Conservation (phyloP, 2,329 filamentous ascomycete species). For the Teratosphaeria epicoccoides region DNA sequence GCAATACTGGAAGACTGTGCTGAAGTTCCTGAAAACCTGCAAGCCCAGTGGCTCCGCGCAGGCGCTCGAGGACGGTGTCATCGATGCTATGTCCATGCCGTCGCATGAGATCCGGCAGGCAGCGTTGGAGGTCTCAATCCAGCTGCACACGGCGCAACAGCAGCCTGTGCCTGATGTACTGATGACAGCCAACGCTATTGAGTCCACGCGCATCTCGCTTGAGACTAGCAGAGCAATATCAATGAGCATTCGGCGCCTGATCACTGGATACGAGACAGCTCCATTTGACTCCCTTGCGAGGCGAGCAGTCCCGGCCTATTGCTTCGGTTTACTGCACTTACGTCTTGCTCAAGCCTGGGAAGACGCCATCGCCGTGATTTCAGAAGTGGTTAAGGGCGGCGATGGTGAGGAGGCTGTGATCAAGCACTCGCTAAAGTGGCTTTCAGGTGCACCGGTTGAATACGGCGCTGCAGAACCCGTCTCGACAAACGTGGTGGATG, state of each 20-base stretch:
- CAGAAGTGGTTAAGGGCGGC: conserved; percentile 60
- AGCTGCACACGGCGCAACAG: conserved; percentile 42
- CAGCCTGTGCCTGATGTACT: conserved; percentile 44
- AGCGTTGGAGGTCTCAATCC: conserved; percentile 61
- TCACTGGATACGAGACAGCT: conserved; percentile 47
- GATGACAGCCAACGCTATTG: conserved; percentile 62
- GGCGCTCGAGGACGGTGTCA: conserved; percentile 52
- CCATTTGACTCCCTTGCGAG: conserved; percentile 54
- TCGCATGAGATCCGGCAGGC: conserved; percentile 64
- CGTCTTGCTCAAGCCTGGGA: conserved; percentile 81
- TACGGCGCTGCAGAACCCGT: conserved; percentile 1
- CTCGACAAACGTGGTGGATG: conserved; percentile 11
- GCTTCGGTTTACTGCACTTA: conserved; percentile 81
- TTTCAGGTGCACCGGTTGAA: conserved; percentile 37
- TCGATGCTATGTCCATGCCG: conserved; percentile 63
- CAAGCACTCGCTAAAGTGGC: conserved; percentile 66
- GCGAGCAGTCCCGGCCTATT: conserved; percentile 65
- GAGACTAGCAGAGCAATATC: conserved; percentile 66
- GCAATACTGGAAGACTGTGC: conserved; percentile 21
- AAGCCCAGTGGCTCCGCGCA: conserved; percentile 34
- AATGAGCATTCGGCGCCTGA: conserved; percentile 76
- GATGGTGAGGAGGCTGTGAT: conserved; percentile 63
- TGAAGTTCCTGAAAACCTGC: conserved; percentile 9
- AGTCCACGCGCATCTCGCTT: conserved; percentile 67
- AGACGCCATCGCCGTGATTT: conserved; percentile 64